phyloP scores from a whole-genome alignment of 2,329 filamentous ascomycete genomes.

The Chaetomium olivaceum region DNA sequence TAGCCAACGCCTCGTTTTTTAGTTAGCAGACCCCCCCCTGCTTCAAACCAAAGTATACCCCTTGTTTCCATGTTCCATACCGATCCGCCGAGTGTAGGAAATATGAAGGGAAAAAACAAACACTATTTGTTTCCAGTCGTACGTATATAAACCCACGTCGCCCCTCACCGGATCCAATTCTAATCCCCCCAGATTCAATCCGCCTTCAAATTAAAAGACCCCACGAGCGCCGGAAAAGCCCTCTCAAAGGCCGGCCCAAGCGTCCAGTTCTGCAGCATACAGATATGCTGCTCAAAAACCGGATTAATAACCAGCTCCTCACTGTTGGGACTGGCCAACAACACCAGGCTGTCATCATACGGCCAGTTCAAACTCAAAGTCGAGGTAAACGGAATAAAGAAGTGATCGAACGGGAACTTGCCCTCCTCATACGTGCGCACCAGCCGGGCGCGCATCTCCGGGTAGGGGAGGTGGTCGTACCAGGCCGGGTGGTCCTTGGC shows the following conservation, averaged over 20 bases:
- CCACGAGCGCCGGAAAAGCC: constrained; percentile 60
- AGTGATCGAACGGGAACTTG: constrained; percentile 71
- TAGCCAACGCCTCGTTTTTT: neutral
- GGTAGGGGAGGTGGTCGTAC: constrained; percentile 82
- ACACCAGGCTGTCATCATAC: constrained; percentile 70
- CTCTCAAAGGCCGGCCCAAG: constrained; percentile 68
- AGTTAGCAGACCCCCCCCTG: neutral
- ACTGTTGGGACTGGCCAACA: constrained; percentile 58
- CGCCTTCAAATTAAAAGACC: constrained; percentile 44
- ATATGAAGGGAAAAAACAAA: neutral
- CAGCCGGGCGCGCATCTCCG: constrained; percentile 69
- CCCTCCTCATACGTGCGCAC: constrained; percentile 49
- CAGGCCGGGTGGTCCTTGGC: constrained; percentile 71
- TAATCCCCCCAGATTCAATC: neutral
- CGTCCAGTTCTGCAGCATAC: constrained; percentile 78
- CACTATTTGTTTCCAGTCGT: neutral
- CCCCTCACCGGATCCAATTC: neutral
- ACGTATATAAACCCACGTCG: neutral
- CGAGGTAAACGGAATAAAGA: constrained; percentile 79
- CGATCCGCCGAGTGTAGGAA: neutral
- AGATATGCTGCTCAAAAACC: constrained; percentile 78
- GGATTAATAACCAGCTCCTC: constrained; percentile 80
- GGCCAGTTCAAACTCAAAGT: constrained; percentile 82
- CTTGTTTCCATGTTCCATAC: neutral
- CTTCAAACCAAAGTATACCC: neutral